These are phyloP conservation scores for Diplodia sapinea DNA, from an alignment of 2,329 filamentous ascomycete species.

Conservation along the genomic window DNA sequence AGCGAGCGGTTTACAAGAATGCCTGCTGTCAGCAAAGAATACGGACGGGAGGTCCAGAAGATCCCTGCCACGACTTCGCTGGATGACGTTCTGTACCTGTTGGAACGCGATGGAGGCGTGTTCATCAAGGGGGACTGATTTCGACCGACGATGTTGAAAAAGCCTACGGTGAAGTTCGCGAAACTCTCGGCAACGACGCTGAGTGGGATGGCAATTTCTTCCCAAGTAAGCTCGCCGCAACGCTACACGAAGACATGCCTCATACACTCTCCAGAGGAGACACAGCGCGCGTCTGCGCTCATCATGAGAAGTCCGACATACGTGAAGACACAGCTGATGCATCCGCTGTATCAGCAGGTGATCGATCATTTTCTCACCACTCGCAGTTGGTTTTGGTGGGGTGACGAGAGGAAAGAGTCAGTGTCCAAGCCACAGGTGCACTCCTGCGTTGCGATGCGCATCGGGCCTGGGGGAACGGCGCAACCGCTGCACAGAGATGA, in stretches of 20 bases:
- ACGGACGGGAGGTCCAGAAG: constrained; percentile 31
- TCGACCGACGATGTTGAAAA: constrained; percentile 32
- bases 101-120: constrained; percentile 34
- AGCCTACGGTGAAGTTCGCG: constrained; percentile 32
- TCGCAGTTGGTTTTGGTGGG: constrained; percentile 40
- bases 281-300: constrained; percentile 32
- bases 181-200: constrained; percentile 33
- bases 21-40: neutral
- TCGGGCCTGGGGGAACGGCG: constrained; percentile 20
- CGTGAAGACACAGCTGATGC: constrained; percentile 36
- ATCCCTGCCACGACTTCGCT: constrained; percentile 31
- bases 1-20: neutral
- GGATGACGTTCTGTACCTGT: constrained; percentile 32
- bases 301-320: constrained; percentile 34
- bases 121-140: constrained; percentile 33
- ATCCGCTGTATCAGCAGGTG: constrained; percentile 39
- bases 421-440: constrained; percentile 39
- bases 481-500: constrained; percentile 28
- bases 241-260: neutral
- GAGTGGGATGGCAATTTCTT: constrained; percentile 35
- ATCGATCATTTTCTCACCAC: constrained; percentile 41
- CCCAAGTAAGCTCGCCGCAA: constrained; percentile 29
- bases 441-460: constrained; percentile 33
- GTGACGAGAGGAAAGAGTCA: constrained; percentile 38
- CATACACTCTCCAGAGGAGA: constrained; percentile 29